phyloP scores from a whole-genome alignment of 495 filamentous ascomycete species.

The Aspergillus cristatus region DNA sequence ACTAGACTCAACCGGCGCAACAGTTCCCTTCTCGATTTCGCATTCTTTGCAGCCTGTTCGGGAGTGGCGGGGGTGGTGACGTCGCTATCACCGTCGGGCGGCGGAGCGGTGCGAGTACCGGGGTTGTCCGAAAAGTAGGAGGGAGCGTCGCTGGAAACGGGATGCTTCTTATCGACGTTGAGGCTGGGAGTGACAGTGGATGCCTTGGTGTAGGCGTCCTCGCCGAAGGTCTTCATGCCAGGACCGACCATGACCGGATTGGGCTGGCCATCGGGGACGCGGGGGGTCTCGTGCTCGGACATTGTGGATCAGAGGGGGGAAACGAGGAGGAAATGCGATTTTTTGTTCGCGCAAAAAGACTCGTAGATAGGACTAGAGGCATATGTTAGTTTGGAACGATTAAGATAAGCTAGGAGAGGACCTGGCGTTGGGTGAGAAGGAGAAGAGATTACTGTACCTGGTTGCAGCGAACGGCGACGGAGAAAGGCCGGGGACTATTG shows the following conservation, averaged over 20 bases:
- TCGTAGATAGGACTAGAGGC: conserved; percentile 4
- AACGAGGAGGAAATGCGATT: conserved; percentile 1
- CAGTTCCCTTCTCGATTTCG: conserved; percentile 49
- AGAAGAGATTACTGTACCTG: too few relatives aligned
- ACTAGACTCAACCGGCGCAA: conserved; percentile 54
- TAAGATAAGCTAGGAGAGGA: conserved; percentile 8
- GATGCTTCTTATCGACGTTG: conserved; percentile 14
- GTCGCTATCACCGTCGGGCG: conserved; percentile 9
- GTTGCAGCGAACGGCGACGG: too few relatives aligned
- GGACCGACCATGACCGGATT: conserved; percentile 29
- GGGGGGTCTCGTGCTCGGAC: conserved; percentile 25
- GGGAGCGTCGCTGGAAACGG: conserved; percentile 11
- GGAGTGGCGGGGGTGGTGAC: conserved; percentile 23
- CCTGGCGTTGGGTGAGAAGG: too few relatives aligned
- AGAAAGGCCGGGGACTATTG: conserved; percentile 11
- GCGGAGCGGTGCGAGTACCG: conserved; percentile 15
- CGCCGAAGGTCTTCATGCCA: conserved; percentile 22
- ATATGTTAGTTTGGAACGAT: too few relatives aligned
- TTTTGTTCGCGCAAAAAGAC: conserved; percentile 7
- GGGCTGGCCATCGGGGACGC: conserved; percentile 24
- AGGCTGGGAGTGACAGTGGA: conserved; percentile 19
- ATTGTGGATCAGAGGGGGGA: conserved; percentile 13
- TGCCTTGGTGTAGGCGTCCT: conserved; percentile 21
- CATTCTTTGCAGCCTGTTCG: conserved; percentile 40
- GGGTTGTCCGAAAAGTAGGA: conserved; percentile 25